A percentile compares a stretch with the other conserved stretches of the same genome.
These are phyloP conservation scores for Themeda triandra DNA, from an alignment of 176 grass and related monocot genomes.

Conservation along the genomic window DNA sequence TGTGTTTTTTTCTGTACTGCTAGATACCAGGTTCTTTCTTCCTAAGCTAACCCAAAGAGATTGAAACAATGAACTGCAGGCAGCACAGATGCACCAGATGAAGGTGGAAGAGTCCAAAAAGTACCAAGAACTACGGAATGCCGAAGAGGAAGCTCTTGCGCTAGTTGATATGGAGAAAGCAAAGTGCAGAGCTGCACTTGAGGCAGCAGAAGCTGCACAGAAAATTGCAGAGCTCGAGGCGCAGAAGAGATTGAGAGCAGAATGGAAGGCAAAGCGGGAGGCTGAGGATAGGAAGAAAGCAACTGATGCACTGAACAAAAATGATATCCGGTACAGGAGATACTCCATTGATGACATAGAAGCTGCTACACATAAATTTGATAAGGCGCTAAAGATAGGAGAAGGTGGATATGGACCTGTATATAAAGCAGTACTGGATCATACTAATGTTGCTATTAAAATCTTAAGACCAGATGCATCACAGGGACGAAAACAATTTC, in stretches of 20 bases:
- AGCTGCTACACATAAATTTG: conserved; percentile 69
- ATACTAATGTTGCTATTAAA: conserved; percentile 89
- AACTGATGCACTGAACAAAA: conserved; percentile 40
- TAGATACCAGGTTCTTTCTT: neutral
- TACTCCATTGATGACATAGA: conserved; percentile 93
- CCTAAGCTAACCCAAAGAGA: neutral
- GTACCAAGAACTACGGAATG: conserved; percentile 55
- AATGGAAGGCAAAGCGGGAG: conserved; percentile 64
- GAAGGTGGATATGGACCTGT: conserved; percentile 97
- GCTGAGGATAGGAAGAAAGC: conserved; percentile 66
- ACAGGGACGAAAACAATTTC: conserved; percentile 93
- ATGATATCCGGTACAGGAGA: conserved; percentile 69
- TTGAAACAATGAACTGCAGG: conserved; percentile 42
- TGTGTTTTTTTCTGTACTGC: conserved; percentile 16
- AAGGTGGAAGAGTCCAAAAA: conserved; percentile 66
- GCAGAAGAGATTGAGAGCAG: conserved; percentile 73
- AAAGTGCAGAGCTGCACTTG: conserved; percentile 87
- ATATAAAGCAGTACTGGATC: conserved; percentile 77
- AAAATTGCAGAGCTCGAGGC: conserved; percentile 78
- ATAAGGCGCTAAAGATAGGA: conserved; percentile 72
- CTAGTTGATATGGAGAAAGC: conserved; percentile 83
- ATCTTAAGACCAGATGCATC: conserved; percentile 81
- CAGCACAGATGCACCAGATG: conserved; percentile 64
- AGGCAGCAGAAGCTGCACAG: conserved; percentile 76
- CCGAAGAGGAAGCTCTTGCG: conserved; percentile 80